Conservation (phyloP, 331 rosid genomes). For the Malus hybrid region DNA sequence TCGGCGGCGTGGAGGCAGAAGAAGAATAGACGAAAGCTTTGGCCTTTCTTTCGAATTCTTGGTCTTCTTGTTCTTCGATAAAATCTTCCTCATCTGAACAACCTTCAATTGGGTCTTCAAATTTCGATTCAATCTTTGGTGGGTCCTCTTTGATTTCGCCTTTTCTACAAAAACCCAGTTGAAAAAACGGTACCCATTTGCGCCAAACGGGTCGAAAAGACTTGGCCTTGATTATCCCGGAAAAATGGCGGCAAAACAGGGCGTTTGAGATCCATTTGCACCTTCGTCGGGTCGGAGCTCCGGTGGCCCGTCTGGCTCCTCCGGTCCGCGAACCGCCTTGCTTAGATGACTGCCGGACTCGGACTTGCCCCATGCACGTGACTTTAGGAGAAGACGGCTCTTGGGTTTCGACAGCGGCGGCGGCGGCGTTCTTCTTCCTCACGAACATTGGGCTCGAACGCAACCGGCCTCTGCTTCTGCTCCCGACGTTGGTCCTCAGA, state of each 20-base stretch:
- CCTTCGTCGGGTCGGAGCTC: constrained; percentile 7
- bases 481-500: constrained; percentile 55
- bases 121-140: constrained; percentile 15
- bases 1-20: constrained; percentile 43
- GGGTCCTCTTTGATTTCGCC: constrained; percentile 20
- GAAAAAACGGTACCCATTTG: constrained; percentile 42
- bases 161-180: constrained; percentile 29
- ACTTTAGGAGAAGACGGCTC: constrained; percentile 94
- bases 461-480: constrained; percentile 68
- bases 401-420: constrained; percentile 52
- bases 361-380: constrained; percentile 93
- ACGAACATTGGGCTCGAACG: constrained; percentile 63
- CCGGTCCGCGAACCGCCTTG: constrained; percentile 3
- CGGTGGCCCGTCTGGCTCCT: background rate
- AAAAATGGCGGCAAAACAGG: constrained; percentile 24
- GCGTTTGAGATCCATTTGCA: constrained; percentile 41
- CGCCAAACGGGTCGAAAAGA: constrained; percentile 40
- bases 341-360: constrained; percentile 57
- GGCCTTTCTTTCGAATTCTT: background rate
- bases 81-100: constrained; percentile 22
- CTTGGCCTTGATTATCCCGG: constrained; percentile 21
- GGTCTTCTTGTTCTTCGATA: constrained; percentile 16
- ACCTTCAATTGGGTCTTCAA: constrained; percentile 2
- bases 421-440: constrained; percentile 36
- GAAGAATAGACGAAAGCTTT: constrained; percentile 11